These are phyloP conservation scores for Tetraselmis chui DNA, from an alignment of 139 green algal genomes.

Conservation along the genomic window DNA sequence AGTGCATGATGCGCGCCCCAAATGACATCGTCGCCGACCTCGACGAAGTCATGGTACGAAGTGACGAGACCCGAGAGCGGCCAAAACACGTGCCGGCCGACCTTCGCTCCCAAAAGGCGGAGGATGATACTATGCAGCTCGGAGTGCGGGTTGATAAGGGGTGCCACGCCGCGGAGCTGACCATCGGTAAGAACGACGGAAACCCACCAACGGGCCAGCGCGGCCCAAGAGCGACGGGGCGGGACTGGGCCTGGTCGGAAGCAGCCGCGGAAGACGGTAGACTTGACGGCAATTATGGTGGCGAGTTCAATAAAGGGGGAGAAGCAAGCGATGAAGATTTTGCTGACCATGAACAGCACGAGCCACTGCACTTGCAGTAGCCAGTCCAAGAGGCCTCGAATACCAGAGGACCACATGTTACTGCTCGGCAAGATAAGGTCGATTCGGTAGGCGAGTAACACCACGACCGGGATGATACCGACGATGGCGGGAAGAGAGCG, in stretches of 20 bases:
- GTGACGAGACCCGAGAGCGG: slow-evolving; percentile 15
- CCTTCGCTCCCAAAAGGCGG: background rate
- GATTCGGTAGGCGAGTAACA: too few relatives aligned
- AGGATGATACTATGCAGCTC: slow-evolving; percentile 6
- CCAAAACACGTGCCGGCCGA: slow-evolving; percentile 24
- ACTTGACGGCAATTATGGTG: background rate
- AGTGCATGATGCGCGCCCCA: slow-evolving; percentile 14
- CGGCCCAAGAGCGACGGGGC: slow-evolving; percentile 8
- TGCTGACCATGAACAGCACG: background rate
- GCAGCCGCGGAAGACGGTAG: background rate
- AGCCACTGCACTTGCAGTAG: background rate
- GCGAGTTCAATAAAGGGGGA: background rate
- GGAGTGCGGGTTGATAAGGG: slow-evolving; percentile 10
- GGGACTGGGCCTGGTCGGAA: slow-evolving; percentile 12
- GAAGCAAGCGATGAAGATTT: background rate
- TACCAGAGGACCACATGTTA: too few relatives aligned
- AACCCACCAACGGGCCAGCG: background rate
- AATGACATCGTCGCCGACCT: slow-evolving; percentile 29
- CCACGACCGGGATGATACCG: too few relatives aligned
- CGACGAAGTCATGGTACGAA: slow-evolving; percentile 19
- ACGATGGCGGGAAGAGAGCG: too few relatives aligned
- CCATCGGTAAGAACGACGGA: background rate
- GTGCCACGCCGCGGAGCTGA: slow-evolving; percentile 15
- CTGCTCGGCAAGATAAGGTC: too few relatives aligned
- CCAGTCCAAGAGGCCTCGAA: background rate